Percentiles rank a stretch among this genome's conserved stretches.
Conservation (phyloP, 257 asterid genomes). For the Lavandula angustifolia region DNA sequence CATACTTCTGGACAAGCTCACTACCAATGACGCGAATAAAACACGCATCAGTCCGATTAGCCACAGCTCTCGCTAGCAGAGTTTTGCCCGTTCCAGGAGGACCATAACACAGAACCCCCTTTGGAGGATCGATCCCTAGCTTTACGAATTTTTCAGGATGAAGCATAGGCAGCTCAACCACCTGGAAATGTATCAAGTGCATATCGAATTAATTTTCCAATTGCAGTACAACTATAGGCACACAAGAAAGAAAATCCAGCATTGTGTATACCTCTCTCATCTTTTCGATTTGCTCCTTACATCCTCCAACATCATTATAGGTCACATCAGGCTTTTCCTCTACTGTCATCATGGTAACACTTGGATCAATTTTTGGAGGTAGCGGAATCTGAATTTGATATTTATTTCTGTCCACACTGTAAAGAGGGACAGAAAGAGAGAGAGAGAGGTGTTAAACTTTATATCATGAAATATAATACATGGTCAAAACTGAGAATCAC, state of each 20-base stretch:
- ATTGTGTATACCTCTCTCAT: constrained; percentile 79
- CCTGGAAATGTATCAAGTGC: constrained; percentile 38
- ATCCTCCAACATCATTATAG: constrained; percentile 96
- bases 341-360: constrained; percentile 99
- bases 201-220: background rate
- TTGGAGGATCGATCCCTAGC: constrained; percentile 98
- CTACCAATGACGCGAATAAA: constrained; percentile 97
- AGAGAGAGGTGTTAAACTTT: constrained; percentile 25
- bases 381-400: constrained; percentile 97
- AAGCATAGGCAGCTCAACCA: constrained; percentile 98
- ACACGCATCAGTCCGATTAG: constrained; percentile 97
- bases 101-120: constrained; percentile 96
- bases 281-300: constrained; percentile 98
- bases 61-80: constrained; percentile 93
- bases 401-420: constrained; percentile 91
- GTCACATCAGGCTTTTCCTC: constrained; percentile 99
- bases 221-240: constrained; percentile 1
- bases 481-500: background rate
- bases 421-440: constrained; percentile 19
- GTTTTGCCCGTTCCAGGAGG: constrained; percentile 99
- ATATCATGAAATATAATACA: constrained; percentile 9
- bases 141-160: constrained; percentile 97
- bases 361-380: constrained; percentile 99
- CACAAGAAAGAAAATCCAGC: background rate
- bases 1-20: constrained; percentile 96